Conservation (phyloP, 1,284 basidiomycete species). For the Hypsizygus ulmarius region DNA sequence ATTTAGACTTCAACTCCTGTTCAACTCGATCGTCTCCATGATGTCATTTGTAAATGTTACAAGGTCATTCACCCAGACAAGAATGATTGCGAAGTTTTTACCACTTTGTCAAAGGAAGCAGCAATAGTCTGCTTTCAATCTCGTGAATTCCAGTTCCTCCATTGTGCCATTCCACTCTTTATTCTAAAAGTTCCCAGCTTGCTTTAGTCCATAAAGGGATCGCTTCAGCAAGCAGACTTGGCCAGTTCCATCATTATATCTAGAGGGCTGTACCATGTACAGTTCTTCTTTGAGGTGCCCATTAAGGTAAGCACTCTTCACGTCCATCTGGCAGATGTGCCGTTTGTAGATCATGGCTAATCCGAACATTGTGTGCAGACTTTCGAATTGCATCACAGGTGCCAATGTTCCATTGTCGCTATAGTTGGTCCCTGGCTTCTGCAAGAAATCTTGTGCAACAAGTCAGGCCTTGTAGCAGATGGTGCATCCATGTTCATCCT, state of each 20-base stretch:
- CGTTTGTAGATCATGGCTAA: slow-evolving; percentile 23
- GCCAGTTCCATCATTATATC: no score
- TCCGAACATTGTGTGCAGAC: slow-evolving; percentile 26
- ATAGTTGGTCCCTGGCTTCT: no score
- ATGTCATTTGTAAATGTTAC: slow-evolving; percentile 6
- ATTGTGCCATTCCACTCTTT: neutral
- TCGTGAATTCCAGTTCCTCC: neutral
- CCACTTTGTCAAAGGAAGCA: slow-evolving; percentile 15
- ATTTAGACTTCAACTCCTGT: slow-evolving; percentile 15
- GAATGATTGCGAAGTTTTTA: slow-evolving; percentile 14
- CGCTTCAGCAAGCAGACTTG: neutral
- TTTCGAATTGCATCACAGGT: slow-evolving; percentile 23
- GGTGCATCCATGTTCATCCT: no score
- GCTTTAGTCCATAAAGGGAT: neutral
- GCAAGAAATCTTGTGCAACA: no score
- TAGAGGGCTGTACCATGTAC: no score
- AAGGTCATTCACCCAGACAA: slow-evolving; percentile 26
- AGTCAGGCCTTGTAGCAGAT: no score
- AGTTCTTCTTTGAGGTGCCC: slow-evolving; percentile 18
- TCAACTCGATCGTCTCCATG: slow-evolving; percentile 1
- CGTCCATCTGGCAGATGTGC: slow-evolving; percentile 27
- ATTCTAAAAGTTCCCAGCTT: neutral
- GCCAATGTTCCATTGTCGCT: no score
- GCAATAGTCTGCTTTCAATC: slow-evolving; percentile 17
- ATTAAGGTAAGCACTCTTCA: slow-evolving; percentile 26